Evolutionary conservation across 2,329 filamentous ascomycete species (phyloP), one percentile per base, ranked within the genome.

Genomic region (Alternaria arborescens): DNA sequence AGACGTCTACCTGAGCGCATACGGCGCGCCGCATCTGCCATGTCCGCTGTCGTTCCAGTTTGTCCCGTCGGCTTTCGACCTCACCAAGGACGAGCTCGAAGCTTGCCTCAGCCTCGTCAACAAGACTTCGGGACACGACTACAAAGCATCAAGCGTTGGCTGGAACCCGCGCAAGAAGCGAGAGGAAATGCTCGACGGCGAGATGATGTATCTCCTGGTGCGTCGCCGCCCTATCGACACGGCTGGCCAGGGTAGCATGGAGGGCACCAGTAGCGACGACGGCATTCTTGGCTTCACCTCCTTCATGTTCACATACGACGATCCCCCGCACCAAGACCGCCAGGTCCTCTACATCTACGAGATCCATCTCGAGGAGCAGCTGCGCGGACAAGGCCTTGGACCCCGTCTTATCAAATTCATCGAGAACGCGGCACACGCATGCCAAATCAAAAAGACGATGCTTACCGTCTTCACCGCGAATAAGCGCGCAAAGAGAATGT

Each of bases 301-400:
- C 32, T 81, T 91, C 68, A 90, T 91, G 88, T 87, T 88, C 3
- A 89, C 88, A 0, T 86, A 85, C 69, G 90, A 92, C 71, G 87
- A 89, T 62, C 66, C 73, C 1, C 70, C 73, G 2, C 53, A 76
- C 43, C 54, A 69, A 16, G 48, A 72, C n/a, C 74, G 74, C n/a
- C 82, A 88, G 0, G 90, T 93, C 2, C 73, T 93, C 20, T 94
- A 93, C 76, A 89, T 91, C 75, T 94, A 93, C 74, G 91, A 94
- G 78, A 87, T 94, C 36, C 91, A 94, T 71, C 83, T 94, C 3
- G 77, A 81, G 38, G 78, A 82, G 1, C 77, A 81, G 1, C 74
- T 91, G 5, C 85, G 86, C 66, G 84, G 88, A 80, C 87, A 75
- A 14, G 90, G 91, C 0, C 79, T 94, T 3, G 90, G 88, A 1